A percentile compares a stretch with the other conserved stretches of the same genome.
phyloP scores from a whole-genome alignment of 345 rosid species.

The Syzygium grande region DNA sequence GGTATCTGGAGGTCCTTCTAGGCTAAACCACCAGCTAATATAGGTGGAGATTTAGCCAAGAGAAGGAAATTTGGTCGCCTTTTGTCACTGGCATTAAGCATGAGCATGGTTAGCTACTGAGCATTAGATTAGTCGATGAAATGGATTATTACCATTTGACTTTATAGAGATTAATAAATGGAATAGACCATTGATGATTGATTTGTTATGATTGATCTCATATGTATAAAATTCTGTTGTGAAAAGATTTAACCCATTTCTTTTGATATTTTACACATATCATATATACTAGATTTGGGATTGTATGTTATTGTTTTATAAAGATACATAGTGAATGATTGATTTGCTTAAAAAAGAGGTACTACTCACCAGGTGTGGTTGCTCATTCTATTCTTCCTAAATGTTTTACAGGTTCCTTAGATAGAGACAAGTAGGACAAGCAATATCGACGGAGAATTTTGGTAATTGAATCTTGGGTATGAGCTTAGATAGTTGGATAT shows the following conservation, averaged over 20 bases:
- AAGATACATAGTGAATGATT: not conserved
- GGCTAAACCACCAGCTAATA: not conserved
- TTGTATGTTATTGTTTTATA: not conserved
- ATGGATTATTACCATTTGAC: not conserved
- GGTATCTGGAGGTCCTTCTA: not conserved
- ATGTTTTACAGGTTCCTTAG: too few species aligned
- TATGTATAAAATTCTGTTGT: not conserved
- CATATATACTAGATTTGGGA: not conserved
- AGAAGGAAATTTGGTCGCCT: not conserved
- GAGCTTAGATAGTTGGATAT: not conserved
- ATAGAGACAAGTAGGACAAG: not conserved
- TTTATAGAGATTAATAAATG: not conserved
- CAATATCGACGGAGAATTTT: not conserved
- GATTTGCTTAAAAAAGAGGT: not conserved
- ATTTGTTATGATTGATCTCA: not conserved
- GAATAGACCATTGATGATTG: not conserved
- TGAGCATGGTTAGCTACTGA: not conserved
- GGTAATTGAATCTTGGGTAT: not conserved
- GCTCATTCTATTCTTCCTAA: too few species aligned
- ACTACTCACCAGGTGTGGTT: not conserved
- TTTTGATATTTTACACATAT: not conserved
- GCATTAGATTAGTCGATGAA: not conserved
- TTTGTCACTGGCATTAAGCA: not conserved
- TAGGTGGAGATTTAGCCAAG: not conserved
- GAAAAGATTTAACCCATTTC: not conserved